phyloP scores from a whole-genome alignment of 305 asterid genomes.

The Fraxinus ornus region DNA sequence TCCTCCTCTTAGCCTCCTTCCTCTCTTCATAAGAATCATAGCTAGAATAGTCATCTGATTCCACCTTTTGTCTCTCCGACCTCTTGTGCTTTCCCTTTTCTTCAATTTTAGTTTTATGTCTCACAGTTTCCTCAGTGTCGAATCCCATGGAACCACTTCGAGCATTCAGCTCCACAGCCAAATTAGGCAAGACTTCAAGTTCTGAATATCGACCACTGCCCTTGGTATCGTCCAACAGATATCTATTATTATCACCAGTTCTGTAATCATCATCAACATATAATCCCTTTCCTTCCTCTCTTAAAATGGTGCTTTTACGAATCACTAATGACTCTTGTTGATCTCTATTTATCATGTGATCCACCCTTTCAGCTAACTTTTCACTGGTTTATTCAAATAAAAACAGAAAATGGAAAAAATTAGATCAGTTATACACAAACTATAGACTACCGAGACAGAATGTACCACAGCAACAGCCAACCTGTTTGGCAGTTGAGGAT shows the following conservation, averaged over 20 bases:
- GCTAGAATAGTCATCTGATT: conserved; percentile 68
- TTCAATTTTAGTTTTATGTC: conserved; percentile 39
- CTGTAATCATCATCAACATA: conserved; percentile 37
- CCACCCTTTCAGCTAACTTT: conserved; percentile 35
- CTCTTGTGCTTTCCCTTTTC: conserved; percentile 72
- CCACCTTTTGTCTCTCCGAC: conserved; percentile 43
- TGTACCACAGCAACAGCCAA: conserved; percentile 28
- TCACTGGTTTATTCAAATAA: conserved; percentile 39
- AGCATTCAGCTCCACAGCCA: conserved; percentile 42
- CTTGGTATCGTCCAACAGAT: conserved; percentile 34
- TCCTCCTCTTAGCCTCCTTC: conserved; percentile 79
- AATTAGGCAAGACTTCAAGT: conserved; percentile 31
- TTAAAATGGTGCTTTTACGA: conserved; percentile 31
- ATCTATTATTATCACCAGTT: conserved; percentile 40
- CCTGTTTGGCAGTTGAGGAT: conserved; percentile 47
- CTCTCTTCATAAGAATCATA: conserved; percentile 73
- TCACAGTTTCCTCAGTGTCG: conserved; percentile 52
- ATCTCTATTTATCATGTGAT: conserved; percentile 37
- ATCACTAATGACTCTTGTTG: conserved; percentile 36
- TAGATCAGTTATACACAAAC: conserved; percentile 18
- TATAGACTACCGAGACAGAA: conserved; percentile 11
- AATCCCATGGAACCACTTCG: conserved; percentile 49
- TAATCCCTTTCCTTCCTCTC: conserved; percentile 43
- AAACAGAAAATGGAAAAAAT: conserved; percentile 17
- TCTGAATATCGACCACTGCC: conserved; percentile 34